A percentile compares a stretch with the other conserved stretches of the same genome.
Conservation (phyloP, 345 rosid species). For the Toxicodendron radicans region DNA sequence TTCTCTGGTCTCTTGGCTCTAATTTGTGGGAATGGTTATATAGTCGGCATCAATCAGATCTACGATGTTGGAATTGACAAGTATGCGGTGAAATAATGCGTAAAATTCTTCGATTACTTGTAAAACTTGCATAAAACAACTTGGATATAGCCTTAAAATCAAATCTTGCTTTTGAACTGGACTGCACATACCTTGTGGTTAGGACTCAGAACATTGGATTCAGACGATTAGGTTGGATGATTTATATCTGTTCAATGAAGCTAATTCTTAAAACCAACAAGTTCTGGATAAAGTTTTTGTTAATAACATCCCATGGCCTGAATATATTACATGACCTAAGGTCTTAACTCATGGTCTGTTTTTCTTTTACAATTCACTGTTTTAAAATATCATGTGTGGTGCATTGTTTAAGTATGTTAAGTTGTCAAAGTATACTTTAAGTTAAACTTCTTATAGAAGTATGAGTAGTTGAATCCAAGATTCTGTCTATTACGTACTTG, state of each 20-base stretch:
- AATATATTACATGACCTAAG: background rate
- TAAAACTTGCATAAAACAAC: constrained; percentile 5
- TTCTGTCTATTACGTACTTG: constrained; percentile 1
- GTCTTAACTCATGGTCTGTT: background rate
- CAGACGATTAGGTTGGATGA: background rate
- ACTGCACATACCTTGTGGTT: background rate
- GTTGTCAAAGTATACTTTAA: background rate
- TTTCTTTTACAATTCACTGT: background rate
- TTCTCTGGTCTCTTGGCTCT: constrained; percentile 86
- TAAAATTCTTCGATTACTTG: background rate
- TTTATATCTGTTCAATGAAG: background rate
- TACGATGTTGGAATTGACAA: constrained; percentile 95
- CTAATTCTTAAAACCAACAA: background rate
- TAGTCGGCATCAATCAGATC: constrained; percentile 98
- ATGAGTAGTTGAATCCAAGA: background rate
- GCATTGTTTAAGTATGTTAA: background rate
- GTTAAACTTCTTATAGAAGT: background rate
- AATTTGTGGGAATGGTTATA: constrained; percentile 91
- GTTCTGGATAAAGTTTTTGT: background rate
- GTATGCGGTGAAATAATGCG: constrained; percentile 43
- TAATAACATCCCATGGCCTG: background rate
- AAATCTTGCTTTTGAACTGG: background rate
- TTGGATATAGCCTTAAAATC: constrained; percentile 6
- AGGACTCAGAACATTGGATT: background rate
- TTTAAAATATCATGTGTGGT: background rate